Evolutionary conservation across 306 rosid species (phyloP), one percentile per base, ranked within the genome.

Genomic region (Cicer judaicum): DNA sequence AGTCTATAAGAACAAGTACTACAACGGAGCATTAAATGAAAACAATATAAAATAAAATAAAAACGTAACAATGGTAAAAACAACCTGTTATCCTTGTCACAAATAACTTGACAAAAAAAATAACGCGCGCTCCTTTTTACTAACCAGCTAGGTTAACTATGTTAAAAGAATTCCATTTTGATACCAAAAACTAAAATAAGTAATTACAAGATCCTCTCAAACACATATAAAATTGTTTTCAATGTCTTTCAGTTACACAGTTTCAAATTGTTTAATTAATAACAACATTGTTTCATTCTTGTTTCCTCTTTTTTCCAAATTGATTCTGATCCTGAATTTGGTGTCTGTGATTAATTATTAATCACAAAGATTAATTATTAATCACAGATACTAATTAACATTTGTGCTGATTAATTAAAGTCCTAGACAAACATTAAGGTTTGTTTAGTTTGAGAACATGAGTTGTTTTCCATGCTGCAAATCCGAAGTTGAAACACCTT

Each of bases 391-490:
- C 14, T 50, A n/a, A 50, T 50, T 50, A 50, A 50, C 15, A 14
- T 50, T n/a, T n/a, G 5, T 49, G 3, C 0, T 3, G 8, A 53
- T 7, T 53, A 53, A 53, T 53, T 3, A 53, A 53, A 18, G 2
- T 53, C 59, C 59, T 53, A 53, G 24, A 24, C 18, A 53, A 53
- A 53, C 21, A 59, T 29, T 60, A 60, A 60, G 43, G 43, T 60
- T 60, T 34, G 43, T 12, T 41, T 41, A 0, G 36, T 41, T 43
- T 62, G 59, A 57, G 49, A 67, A 73, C 48, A 84, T 80, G 88
- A 41, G 13, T 39, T 87, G 88, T 61, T 78, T 87, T 24, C 56
- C 79, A 10, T 89, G 91, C 65, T 85, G 89, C 80, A 62, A 78
- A 0, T 16, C 68, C 0, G 67, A 53, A 0, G 24, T 5, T 21